These are phyloP conservation scores for Cochlearia excelsa DNA, from an alignment of 345 rosid genomes.

Conservation along the genomic window DNA sequence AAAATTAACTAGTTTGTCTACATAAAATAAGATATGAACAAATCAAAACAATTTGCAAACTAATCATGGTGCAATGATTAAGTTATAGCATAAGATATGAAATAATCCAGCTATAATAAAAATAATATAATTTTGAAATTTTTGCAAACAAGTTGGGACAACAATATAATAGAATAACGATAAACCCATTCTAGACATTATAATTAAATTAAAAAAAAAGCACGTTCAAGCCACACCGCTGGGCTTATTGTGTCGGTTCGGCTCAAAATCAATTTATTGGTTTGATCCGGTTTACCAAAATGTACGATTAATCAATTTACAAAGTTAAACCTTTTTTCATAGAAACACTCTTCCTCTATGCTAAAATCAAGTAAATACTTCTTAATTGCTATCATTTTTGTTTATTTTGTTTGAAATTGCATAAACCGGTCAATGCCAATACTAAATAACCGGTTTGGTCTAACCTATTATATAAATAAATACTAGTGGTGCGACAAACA, in stretches of 20 bases:
- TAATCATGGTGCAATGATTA: conserved; percentile 12
- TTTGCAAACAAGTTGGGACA: conserved; percentile 21
- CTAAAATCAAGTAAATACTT: neutral
- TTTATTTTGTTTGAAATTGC: neutral
- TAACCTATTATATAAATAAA: neutral
- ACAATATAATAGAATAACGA: conserved; percentile 9
- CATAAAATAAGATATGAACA: too few relatives aligned
- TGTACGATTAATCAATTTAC: neutral
- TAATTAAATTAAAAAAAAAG: conserved; percentile 12
- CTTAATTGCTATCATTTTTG: neutral
- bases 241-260: conserved; percentile 7
- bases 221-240: conserved; percentile 23
- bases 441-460: conserved; percentile 25
- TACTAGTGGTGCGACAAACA: conserved; percentile 16
- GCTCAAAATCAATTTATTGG: too few relatives aligned
- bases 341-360: too few relatives aligned
- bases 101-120: conserved; percentile 10
- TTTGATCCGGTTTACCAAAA: neutral
- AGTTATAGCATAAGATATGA: neutral
- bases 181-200: conserved; percentile 19
- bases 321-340: neutral
- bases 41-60: too few relatives aligned
- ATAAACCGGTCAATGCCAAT: neutral
- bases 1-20: too few relatives aligned
- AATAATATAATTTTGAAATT: neutral